These are phyloP conservation scores for Umbilicus rupestris DNA, from an alignment of 164 flowering plant species.

Conservation along the genomic window DNA sequence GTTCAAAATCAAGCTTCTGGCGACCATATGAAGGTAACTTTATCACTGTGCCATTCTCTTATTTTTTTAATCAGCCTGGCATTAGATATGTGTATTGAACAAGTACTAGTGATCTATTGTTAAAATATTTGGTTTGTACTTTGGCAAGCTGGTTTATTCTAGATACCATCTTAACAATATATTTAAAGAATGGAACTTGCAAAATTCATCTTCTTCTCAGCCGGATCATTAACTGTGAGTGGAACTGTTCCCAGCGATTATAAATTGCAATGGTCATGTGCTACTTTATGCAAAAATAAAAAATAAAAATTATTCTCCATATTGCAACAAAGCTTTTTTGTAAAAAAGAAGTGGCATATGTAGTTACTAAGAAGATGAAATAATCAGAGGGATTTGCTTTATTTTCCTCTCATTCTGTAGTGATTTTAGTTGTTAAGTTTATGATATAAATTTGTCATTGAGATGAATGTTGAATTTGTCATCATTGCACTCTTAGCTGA, in stretches of 20 bases:
- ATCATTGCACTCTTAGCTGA: neutral
- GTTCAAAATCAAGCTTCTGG: conserved; percentile 38
- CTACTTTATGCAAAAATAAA: too few relatives aligned
- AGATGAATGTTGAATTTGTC: neutral
- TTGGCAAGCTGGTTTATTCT: neutral
- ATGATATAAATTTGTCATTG: neutral
- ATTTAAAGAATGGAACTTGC: neutral
- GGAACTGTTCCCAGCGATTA: neutral
- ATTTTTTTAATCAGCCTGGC: neutral
- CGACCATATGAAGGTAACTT: conserved; percentile 57
- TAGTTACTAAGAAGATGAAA: neutral
- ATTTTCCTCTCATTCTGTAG: neutral
- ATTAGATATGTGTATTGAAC: neutral
- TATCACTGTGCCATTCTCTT: conserved; percentile 8
- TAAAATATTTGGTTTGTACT: neutral
- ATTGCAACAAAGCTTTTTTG: neutral
- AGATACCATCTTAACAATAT: neutral
- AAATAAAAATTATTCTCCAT: too few relatives aligned
- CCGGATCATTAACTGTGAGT: neutral
- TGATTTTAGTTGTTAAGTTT: neutral
- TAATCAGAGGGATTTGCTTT: neutral
- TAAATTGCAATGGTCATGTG: too few relatives aligned
- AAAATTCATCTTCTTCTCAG: neutral
- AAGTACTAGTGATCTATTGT: neutral
- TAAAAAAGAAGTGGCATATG: neutral